Base-by-base conservation (phyloP, 1,139 yeast genomes). In the Kazachstania sp. region DNA sequence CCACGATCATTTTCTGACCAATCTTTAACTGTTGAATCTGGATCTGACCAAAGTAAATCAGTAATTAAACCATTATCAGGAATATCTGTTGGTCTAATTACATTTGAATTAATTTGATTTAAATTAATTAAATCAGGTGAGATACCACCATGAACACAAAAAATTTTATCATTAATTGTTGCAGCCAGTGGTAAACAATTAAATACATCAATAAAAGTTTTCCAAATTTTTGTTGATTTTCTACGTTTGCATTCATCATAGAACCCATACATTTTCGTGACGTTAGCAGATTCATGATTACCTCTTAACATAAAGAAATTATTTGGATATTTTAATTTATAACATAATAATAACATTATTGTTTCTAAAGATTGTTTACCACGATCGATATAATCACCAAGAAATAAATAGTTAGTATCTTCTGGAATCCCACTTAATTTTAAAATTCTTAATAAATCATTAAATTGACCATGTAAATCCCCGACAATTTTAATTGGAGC, bases 1-100 rank as follows among this genome's bases (percentile, higher is more conserved):
- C 95, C 95, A 45, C 95, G 75, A 61, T 86, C 95, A 63, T 85
- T 86, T 48, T 79, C 81, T 13, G 86, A 79, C 95, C 95, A 86
- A 52, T 78, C 81, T 40, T 71, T 69, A 9, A 81, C 74, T 54
- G 70, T 70, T 1, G 82, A 69, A 60, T 84, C 92, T 1, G 95
- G 95, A 63, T 86, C 95, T 1, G 94, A 83, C 95, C 95, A 86
- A 42, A 86, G 68, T 53, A 86, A 71, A 68, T 86, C 95, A 1
- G 94, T 86, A 47, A 86, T 68, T 30, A 86, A 71, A 0, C 95
- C 95, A 51, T 75, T 76, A 54, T 86, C 95, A 1, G 95, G 95
- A 32, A 86, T 81, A 66, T 86, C 95, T 0, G 95, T 86, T 19
- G 95, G 95, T 57, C 95, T 72, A 53, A 77, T 78, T 51, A 86